These are phyloP conservation scores for Nemania bipapillata DNA, from an alignment of 2,329 filamentous ascomycete species.

Conservation along the genomic window DNA sequence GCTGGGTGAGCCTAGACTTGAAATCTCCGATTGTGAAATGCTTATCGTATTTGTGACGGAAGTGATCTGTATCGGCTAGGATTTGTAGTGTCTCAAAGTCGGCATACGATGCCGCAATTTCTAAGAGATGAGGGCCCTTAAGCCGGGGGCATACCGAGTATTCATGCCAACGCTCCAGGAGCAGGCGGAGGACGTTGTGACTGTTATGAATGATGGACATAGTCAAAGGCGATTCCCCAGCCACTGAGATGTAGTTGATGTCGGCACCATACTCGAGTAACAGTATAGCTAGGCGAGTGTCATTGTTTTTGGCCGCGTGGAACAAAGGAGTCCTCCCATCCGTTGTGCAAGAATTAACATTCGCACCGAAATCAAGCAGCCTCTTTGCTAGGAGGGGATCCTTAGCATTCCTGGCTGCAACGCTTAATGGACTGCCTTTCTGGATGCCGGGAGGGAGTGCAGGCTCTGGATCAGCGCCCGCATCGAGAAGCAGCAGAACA, in stretches of 20 bases:
- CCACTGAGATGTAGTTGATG: conserved; percentile 48
- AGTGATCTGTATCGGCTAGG: conserved; percentile 44
- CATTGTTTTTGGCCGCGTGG: conserved; percentile 49
- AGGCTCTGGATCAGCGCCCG: conserved; percentile 46
- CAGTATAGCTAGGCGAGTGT: conserved; percentile 49
- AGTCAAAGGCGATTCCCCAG: conserved; percentile 50
- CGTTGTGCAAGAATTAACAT: conserved; percentile 46
- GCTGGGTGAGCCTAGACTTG: conserved; percentile 14
- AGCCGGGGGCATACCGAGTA: conserved; percentile 51
- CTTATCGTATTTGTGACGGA: conserved; percentile 45
- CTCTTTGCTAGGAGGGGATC: conserved; percentile 48
- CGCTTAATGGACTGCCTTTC: conserved; percentile 49
- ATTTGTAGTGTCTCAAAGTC: conserved; percentile 49
- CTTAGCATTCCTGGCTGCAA: conserved; percentile 48
- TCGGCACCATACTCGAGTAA: conserved; percentile 52
- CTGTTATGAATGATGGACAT: conserved; percentile 52
- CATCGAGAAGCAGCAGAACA: conserved; percentile 40
- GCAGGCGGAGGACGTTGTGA: conserved; percentile 50
- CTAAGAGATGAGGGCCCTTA: conserved; percentile 48
- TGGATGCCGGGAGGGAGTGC: conserved; percentile 42
- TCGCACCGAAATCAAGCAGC: conserved; percentile 50
- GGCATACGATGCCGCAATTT: conserved; percentile 48
- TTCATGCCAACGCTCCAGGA: conserved; percentile 53
- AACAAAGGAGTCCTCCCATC: conserved; percentile 51
- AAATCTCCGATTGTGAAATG: conserved; percentile 40